phyloP scores from a whole-genome alignment of 1,284 basidiomycete genomes.

The Marasmius oreades region DNA sequence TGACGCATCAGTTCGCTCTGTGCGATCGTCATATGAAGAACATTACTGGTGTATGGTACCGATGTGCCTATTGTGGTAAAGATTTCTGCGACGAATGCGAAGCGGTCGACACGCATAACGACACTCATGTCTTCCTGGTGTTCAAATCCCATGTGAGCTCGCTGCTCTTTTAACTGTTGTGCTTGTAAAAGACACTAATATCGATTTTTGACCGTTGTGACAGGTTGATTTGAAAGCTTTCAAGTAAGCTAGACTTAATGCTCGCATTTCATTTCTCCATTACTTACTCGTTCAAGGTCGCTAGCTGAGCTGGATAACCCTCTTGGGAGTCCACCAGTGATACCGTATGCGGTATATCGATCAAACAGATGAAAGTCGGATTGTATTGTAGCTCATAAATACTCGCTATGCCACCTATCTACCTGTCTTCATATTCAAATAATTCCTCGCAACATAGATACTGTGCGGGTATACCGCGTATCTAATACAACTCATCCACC shows the following conservation, averaged over 20 bases:
- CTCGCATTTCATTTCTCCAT: neutral
- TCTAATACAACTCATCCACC: too few species aligned
- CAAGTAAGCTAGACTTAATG: conserved; percentile 36
- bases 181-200: neutral
- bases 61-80: conserved; percentile 81
- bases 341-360: conserved; percentile 54
- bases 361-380: neutral
- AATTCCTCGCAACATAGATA: too few species aligned
- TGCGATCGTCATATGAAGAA: conserved; percentile 75
- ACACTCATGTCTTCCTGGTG: conserved; percentile 79
- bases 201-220: conserved; percentile 5
- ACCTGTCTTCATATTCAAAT: too few species aligned
- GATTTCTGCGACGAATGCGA: conserved; percentile 83
- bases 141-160: conserved; percentile 74
- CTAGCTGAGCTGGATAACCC: conserved; percentile 60
- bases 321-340: conserved; percentile 49
- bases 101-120: conserved; percentile 73
- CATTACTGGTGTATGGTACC: conserved; percentile 82
- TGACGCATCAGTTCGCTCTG: conserved; percentile 64
- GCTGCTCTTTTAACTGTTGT: neutral
- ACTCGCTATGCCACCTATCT: too few species aligned
- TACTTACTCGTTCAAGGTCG: conserved; percentile 33
- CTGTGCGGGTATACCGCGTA: too few species aligned
- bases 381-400: conserved; percentile 18
- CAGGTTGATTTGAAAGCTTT: conserved; percentile 61